These are phyloP conservation scores for Kandelia obovata DNA, from an alignment of 345 rosid genomes.

Conservation along the genomic window DNA sequence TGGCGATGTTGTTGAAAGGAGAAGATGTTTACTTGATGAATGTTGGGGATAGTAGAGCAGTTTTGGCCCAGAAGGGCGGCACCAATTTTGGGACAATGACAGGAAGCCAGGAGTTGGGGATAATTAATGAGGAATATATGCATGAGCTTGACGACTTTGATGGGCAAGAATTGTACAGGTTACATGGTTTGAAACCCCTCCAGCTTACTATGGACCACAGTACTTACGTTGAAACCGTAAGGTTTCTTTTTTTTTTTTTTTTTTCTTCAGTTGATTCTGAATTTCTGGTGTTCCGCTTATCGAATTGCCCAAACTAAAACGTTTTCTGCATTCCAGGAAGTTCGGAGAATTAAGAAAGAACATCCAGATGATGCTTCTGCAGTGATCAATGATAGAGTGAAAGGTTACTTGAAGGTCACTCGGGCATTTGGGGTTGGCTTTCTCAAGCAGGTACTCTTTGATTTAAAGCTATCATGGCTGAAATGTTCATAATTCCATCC, in stretches of 20 bases:
- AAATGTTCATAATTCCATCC: no score
- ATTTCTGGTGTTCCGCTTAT: not conserved
- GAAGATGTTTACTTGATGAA: slow-evolving; percentile 90
- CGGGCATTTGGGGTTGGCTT: slow-evolving; percentile 97
- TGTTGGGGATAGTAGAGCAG: slow-evolving; percentile 87
- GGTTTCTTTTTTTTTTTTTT: not conserved
- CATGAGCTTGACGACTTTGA: slow-evolving; percentile 7
- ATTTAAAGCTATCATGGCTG: not conserved
- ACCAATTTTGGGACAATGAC: slow-evolving; percentile 39
- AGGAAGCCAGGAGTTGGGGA: slow-evolving; percentile 64
- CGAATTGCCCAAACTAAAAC: not conserved
- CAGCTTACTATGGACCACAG: slow-evolving; percentile 88
- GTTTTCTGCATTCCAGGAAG: slow-evolving; percentile 55
- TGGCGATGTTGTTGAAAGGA: slow-evolving; percentile 81
- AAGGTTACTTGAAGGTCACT: slow-evolving; percentile 93
- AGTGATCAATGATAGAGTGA: slow-evolving; percentile 76
- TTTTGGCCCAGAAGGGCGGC: slow-evolving; percentile 51
- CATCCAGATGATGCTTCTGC: slow-evolving; percentile 81
- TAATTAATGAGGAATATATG: slow-evolving; percentile 22
- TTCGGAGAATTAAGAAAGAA: slow-evolving; percentile 69
- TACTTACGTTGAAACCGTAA: slow-evolving; percentile 67
- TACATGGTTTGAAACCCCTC: slow-evolving; percentile 36
- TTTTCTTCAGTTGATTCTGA: not conserved
- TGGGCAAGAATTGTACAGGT: slow-evolving; percentile 20
- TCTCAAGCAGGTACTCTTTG: slow-evolving; percentile 66